Evolutionary conservation across 495 filamentous ascomycete species (phyloP).

Genomic region (Neurospora sp.): DNA sequence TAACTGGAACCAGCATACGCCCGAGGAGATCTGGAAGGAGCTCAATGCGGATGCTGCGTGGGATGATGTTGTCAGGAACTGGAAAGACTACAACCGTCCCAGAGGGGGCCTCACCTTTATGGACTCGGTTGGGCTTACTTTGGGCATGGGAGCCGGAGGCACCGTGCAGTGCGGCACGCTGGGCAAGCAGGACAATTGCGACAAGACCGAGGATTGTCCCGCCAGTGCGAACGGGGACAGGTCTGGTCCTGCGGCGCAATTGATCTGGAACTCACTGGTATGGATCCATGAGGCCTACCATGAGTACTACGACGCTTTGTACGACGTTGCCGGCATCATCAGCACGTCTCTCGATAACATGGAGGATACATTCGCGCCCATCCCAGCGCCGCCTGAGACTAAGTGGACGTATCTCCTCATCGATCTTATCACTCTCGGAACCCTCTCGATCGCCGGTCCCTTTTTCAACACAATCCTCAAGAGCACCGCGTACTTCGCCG

Average conservation of each 20-base stretch:
- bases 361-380: conserved; percentile 23
- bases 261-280: conserved; percentile 25
- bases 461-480: conserved; percentile 14
- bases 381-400: conserved; percentile 12
- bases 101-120: conserved; percentile 49
- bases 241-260: conserved; percentile 16
- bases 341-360: conserved; percentile 10
- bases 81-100: neutral
- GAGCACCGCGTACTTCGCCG: neutral
- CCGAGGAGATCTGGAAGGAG: conserved; percentile 12
- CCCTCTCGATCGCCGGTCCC: conserved; percentile 9
- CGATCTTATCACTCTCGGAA: conserved; percentile 18
- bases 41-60: conserved; percentile 19
- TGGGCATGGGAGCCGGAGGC: neutral
- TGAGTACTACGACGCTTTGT: conserved; percentile 2
- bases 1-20: neutral
- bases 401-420: conserved; percentile 19
- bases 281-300: conserved; percentile 14
- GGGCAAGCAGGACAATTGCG: neutral
- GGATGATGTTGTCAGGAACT: conserved; percentile 10
- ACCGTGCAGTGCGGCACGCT: neutral
- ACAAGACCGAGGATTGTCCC: neutral
- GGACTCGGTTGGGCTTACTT: conserved; percentile 55
- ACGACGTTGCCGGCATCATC: neutral
- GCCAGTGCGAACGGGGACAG: neutral